Base-by-base conservation (phyloP, 192 early-diverging fungal species). In the Podila epigama region DNA sequence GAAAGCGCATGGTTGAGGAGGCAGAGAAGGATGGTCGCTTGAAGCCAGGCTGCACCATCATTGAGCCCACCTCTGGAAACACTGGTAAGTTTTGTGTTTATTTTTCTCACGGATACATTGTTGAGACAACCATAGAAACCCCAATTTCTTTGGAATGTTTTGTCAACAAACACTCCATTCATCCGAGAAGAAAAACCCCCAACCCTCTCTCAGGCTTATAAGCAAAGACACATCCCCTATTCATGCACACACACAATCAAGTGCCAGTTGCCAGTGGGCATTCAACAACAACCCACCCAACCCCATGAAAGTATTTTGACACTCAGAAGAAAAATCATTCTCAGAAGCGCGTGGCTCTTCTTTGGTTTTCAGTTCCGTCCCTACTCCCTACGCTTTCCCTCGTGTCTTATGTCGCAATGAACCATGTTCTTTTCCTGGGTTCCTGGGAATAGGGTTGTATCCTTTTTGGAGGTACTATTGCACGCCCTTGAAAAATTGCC, bases 1-100 rank as follows among this genome's bases (percentile, higher is more conserved):
- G 92, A 40, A 89, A 90, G 82, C 92, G 98, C 67, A 99, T 99
- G 91, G 73, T 99, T 53, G 95, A 97, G 67, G 94, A 92, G 64
- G 97, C 95, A 63, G 98, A 99, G 81, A 88, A 86, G 71, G 92
- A 91, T 33, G 98, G 98, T 6, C 90, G 81, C 58, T 82, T 99
- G 75, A 96, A 88, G 72, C 96, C 96, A 28, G 98, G 98, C 7
- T 89, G 81, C 56, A 98, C 97, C 20, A 89, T 99, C 65, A 99
- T 99, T 69, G 98, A 99, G 83, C 96, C 98, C 41, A 99, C 98
- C 27, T 98, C 96, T 28, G 98, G 98, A 72, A 99, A 99, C 86
- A 99, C 98, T 32, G 98, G 97, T 77, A 77, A 63, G 60, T 0
- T n/a, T n/a, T n/a, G n/a, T n/a, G 16, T 40, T 36, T 34, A 25